Evolutionary conservation across 2,329 filamentous ascomycete genomes (phyloP), one percentile per base, ranked within the genome.

Genomic region (Aureobasidium mangrovei): DNA sequence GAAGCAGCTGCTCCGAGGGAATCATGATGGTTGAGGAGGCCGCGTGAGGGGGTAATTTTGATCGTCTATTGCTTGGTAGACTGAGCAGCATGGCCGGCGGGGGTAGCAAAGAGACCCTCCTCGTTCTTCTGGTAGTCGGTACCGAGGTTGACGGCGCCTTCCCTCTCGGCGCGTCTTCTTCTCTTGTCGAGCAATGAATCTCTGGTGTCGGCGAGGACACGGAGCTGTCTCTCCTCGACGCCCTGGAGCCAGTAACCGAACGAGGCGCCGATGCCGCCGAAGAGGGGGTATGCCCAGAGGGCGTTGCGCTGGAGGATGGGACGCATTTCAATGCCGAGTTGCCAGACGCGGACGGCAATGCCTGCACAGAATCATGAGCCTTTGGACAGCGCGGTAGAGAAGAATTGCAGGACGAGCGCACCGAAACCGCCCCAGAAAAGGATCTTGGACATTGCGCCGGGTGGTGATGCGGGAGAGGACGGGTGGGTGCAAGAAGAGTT

Each of bases 161-260:
- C 82, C 56, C 82, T 75, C 69, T 83, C 79, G 57, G 84, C 84
- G 69, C 85, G 84, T 72, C 89, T 79, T 70, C 84, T 84, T 69
- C 93, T 80, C 84, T 97, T 97, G 76, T 95, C 91, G 56, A 97
- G 75, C 61, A 98, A 78, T 54, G 78, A 72, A 62, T 86, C 79
- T 77, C 90, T 91, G 67, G 91, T 84, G 67, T 91, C 86, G 61
- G 78, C 76, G 57, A 98, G 76, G 59, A 90, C 80, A 61, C 81
- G 80, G 62, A 85, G 79, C 74, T 97, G 91, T 69, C 83, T 79
- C 66, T 88, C 77, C 71, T 96, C 89, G 55, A 97, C 88, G 59
- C 88, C 88, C 76, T 91, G 84, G 63, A 98, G 77, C 90, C 91
- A 98, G 79, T 96, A 96, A 63, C 93, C 93, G 74, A 97, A 96